Conservation (phyloP, 768 basidiomycete species). For the Clathrus columnatus region DNA sequence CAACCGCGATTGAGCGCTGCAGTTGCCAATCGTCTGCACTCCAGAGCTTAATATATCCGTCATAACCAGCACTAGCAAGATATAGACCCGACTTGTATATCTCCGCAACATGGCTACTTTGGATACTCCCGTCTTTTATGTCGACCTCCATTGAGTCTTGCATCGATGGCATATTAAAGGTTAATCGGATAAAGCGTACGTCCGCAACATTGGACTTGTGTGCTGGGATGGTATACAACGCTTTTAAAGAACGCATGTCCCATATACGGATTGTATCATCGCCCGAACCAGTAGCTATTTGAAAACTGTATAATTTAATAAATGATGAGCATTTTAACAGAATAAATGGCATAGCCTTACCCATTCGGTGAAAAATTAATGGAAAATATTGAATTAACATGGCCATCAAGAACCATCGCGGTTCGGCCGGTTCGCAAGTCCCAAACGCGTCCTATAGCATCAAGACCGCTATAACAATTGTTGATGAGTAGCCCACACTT, state of each 20-base stretch:
- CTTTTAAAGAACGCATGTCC: conserved; percentile 91
- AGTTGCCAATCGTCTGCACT: conserved; percentile 97
- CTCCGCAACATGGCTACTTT: neutral
- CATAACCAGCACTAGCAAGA: conserved; percentile 90
- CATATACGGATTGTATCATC: conserved; percentile 98
- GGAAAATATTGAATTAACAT: conserved; percentile 85
- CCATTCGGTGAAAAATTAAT: conserved; percentile 95
- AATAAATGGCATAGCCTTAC: conserved; percentile 39
- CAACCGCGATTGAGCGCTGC: conserved; percentile 79
- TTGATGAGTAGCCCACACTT: neutral
- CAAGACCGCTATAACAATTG: conserved; percentile 60
- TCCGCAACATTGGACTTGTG: conserved; percentile 94
- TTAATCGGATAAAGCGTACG: conserved; percentile 82
- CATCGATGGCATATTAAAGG: conserved; percentile 30
- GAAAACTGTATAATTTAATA: conserved; percentile 51
- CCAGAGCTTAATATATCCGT: conserved; percentile 94
- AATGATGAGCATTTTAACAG: neutral
- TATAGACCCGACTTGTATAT: conserved; percentile 82
- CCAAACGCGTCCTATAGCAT: conserved; percentile 97
- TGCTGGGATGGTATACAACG: conserved; percentile 93
- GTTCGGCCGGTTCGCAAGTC: conserved; percentile 91
- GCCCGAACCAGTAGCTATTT: conserved; percentile 93
- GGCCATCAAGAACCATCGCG: conserved; percentile 96
- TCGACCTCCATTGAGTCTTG: conserved; percentile 34
- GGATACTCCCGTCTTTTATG: conserved; percentile 51